Base-by-base conservation (phyloP, 371 early-diverging fungal species). In the Apophysomyces elegans region DNA sequence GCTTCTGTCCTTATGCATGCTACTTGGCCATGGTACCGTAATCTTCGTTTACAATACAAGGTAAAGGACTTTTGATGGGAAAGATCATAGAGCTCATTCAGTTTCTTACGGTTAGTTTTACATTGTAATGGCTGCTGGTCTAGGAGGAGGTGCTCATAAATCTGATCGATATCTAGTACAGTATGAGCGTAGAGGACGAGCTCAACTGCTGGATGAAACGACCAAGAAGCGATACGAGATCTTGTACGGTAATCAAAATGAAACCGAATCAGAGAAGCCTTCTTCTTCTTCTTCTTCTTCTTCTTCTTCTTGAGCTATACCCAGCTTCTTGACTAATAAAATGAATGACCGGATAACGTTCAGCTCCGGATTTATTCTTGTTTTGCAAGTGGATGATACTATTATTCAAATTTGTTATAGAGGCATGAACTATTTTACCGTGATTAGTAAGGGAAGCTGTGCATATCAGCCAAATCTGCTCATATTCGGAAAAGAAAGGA, bases 81-180 rank as follows among this genome's bases (percentile, higher is more conserved):
- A n/a, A 26, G 26, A 21, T 37, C 13, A n/a, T n/a, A 45, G 3
- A 26, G 32, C 44, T 36, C 38, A 56, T 64, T 37, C 21, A 38
- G 7, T n/a, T 1, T 8, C 13, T 18, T 50, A 16, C 7, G 18
- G 45, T 11, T 41, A 84, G 84, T 84, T 84, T 59, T 84, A 84
- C 56, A 76, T 84, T 46, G 76, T 80, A 38, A 84, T 84, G 84
- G 79, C 78, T 45, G 77, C 79, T 57, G 81, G 69, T 16, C 57
- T 84, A 9, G 84, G 84, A 56, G 84, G 84, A 18, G 84, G 81
- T 43, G 81, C 84, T 44, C 75, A 84, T 62, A 79, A 78, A 56
- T 77, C 79, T 35, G 84, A 84, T 68, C 70, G 84, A 63, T 84
- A 80, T 43, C 77, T 84, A 76, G 79, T 84, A 5, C 71, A 84